Evolutionary conservation across 169 alveolate species (phyloP).

Genomic region (Cyclospora cayetanensis): DNA sequence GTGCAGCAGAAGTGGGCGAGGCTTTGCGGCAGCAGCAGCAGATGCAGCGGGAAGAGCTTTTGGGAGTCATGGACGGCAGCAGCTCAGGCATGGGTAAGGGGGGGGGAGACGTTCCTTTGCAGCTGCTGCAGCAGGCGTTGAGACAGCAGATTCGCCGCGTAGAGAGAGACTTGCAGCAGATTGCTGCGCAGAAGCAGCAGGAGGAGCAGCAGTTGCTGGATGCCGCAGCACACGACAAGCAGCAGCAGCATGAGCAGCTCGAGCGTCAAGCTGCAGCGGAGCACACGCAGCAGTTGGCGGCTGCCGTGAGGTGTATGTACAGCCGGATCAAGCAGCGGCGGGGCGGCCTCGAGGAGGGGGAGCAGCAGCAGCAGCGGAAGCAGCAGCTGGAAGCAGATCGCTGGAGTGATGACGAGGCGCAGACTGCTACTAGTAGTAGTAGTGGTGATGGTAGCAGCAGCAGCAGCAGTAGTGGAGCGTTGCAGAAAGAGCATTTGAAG

Average conservation of each 20-base stretch:
- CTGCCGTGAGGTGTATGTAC: not conserved
- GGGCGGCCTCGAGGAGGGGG: not conserved
- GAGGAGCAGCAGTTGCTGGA: constrained; percentile 33
- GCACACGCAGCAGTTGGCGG: not conserved
- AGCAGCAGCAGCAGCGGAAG: not conserved
- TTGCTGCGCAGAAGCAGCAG: constrained; percentile 43
- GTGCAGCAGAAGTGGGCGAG: not conserved
- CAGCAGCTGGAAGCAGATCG: not conserved
- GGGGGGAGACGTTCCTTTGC: constrained; percentile 25
- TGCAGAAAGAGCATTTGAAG: not conserved
- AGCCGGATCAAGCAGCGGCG: not conserved
- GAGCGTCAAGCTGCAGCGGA: not conserved
- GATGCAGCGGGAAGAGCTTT: not conserved
- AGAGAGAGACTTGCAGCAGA: constrained; percentile 11
- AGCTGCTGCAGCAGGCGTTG: constrained; percentile 25
- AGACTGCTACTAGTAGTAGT: not conserved
- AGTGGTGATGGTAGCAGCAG: not conserved
- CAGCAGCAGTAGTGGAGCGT: not conserved
- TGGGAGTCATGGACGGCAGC: not conserved
- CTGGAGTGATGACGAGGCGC: not conserved
- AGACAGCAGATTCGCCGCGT: not conserved
- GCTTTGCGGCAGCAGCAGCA: constrained; percentile 15
- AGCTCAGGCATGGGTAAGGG: not conserved
- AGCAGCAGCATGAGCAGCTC: not conserved
- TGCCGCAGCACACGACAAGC: not conserved